Conservation (phyloP, 495 filamentous ascomycete species). For the Xylaria nigripes region DNA sequence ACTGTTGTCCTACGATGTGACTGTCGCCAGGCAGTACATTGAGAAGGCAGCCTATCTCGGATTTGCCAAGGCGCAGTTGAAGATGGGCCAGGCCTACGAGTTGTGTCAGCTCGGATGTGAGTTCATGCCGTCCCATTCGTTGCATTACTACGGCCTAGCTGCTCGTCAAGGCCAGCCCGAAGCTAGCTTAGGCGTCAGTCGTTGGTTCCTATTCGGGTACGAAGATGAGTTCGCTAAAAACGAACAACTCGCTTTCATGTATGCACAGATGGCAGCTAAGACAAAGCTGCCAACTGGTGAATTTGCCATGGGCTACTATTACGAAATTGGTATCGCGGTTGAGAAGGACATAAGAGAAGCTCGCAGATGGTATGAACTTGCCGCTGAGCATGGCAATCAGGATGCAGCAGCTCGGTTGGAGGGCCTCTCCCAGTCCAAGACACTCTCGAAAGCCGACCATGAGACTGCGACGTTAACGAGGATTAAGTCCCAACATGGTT, state of each 20-base stretch:
- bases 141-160: conserved; percentile 94
- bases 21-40: conserved; percentile 73
- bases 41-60: conserved; percentile 96
- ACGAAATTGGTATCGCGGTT: conserved; percentile 89
- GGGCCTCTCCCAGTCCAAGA: conserved; percentile 76
- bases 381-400: conserved; percentile 83
- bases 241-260: conserved; percentile 83
- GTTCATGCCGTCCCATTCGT: conserved; percentile 81
- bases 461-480: conserved; percentile 81
- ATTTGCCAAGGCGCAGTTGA: conserved; percentile 93
- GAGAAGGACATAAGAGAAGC: conserved; percentile 75
- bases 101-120: conserved; percentile 88
- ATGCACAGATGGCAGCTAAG: conserved; percentile 77
- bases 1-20: conserved; percentile 64
- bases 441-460: conserved; percentile 82
- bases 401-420: conserved; percentile 78
- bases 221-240: conserved; percentile 90
- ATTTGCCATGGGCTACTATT: conserved; percentile 96
- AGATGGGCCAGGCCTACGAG: conserved; percentile 96
- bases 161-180: conserved; percentile 81
- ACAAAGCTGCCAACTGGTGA: conserved; percentile 80
- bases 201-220: conserved; percentile 96
- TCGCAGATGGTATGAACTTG: conserved; percentile 81
- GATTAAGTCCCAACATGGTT: conserved; percentile 90
- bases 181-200: conserved; percentile 92